Conservation (phyloP, 768 basidiomycete genomes). For the Phlebiopsis gigantea region DNA sequence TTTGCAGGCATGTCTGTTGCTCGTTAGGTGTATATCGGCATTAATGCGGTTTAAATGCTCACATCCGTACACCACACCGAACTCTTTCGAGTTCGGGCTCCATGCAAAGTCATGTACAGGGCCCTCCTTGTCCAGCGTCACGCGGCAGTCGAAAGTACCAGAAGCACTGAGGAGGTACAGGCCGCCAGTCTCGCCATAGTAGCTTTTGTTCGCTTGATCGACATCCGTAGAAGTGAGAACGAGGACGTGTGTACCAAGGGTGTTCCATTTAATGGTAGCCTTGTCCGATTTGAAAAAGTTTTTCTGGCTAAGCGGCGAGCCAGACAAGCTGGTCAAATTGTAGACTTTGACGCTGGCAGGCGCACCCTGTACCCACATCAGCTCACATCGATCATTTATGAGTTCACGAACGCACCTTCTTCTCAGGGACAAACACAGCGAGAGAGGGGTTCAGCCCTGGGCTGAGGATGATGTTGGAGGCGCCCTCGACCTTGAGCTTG, state of each 20-base stretch:
- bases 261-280: slow-evolving; percentile 94
- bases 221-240: slow-evolving; percentile 95
- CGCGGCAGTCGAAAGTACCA: slow-evolving; percentile 90
- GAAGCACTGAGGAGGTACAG: slow-evolving; percentile 89
- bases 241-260: slow-evolving; percentile 85
- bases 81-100: slow-evolving; percentile 97
- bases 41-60: slow-evolving; percentile 28
- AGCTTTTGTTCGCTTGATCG: slow-evolving; percentile 94
- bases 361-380: slow-evolving; percentile 49
- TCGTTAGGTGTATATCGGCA: not conserved
- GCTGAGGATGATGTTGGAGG: slow-evolving; percentile 70
- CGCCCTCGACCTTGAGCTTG: slow-evolving; percentile 79
- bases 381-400: not conserved
- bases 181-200: slow-evolving; percentile 92
- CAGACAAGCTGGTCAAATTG: slow-evolving; percentile 55
- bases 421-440: slow-evolving; percentile 92
- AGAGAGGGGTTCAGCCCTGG: slow-evolving; percentile 83
- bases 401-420: slow-evolving; percentile 54
- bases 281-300: slow-evolving; percentile 95
- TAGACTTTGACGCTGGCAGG: slow-evolving; percentile 88
- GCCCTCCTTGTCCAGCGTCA: slow-evolving; percentile 90
- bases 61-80: slow-evolving; percentile 96
- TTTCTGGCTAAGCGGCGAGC: slow-evolving; percentile 79
- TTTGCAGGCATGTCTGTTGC: slow-evolving; percentile 89
- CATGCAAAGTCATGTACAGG: slow-evolving; percentile 95